Conservation (phyloP, 2,329 filamentous ascomycete species). For the Sphaceloma murrayae region DNA sequence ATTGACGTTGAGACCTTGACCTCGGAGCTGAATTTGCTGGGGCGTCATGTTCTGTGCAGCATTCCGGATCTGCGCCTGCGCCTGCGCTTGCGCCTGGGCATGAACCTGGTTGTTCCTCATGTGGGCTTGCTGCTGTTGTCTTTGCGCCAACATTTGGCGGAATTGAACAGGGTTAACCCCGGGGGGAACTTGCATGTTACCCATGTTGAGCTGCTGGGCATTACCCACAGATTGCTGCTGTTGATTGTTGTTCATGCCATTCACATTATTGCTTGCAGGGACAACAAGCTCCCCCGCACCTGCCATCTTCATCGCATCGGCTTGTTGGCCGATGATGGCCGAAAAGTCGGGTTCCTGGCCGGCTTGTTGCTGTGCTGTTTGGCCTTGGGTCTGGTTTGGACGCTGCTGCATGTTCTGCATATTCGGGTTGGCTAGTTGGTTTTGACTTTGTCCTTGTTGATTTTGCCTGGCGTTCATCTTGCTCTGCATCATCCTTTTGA, state of each 20-base stretch:
- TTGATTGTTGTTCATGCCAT: constrained; percentile 20
- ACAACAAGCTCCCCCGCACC: constrained; percentile 55
- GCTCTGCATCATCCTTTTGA: constrained; percentile 19
- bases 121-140: constrained; percentile 31
- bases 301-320: constrained; percentile 51
- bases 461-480: constrained; percentile 23
- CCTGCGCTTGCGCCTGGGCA: constrained; percentile 30
- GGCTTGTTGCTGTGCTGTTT: constrained; percentile 28
- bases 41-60: constrained; percentile 37
- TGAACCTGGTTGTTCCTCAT: constrained; percentile 33
- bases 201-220: constrained; percentile 20
- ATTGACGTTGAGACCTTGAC: constrained; percentile 38
- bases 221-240: constrained; percentile 17
- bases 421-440: constrained; percentile 23
- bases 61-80: constrained; percentile 28
- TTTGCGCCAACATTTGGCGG: constrained; percentile 28
- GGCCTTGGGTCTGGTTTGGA: constrained; percentile 33
- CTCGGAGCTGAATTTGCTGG: constrained; percentile 35
- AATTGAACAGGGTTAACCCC: constrained; percentile 28
- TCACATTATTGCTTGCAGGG: constrained; percentile 49
- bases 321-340: constrained; percentile 51
- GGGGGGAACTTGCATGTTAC: constrained; percentile 16
- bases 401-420: constrained; percentile 23
- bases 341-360: constrained; percentile 40
- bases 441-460: constrained; percentile 29